Percentiles rank a stretch among this genome's conserved stretches.
Evolutionary conservation across 495 filamentous ascomycete species (phyloP).

Genomic region (Aspergillus nanangensis): DNA sequence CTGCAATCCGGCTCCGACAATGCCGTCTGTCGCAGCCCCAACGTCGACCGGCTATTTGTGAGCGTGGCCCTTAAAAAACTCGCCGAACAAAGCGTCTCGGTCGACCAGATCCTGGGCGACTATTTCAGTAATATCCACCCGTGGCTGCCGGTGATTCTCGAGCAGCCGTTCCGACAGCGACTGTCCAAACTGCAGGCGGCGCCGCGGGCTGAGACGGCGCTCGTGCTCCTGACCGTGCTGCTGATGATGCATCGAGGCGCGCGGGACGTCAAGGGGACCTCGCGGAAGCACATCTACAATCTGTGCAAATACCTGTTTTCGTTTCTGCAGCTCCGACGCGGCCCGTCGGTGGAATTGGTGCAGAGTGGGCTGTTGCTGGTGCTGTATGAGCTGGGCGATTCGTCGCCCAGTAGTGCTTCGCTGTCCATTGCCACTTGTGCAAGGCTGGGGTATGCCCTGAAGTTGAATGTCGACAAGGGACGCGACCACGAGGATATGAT

Average conservation of each 20-base stretch:
- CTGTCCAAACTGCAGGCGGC: not conserved
- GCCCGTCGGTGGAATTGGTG: not conserved
- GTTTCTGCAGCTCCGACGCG: not conserved
- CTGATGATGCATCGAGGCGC: not conserved
- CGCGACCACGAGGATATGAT: too few species aligned
- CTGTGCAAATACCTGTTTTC: constrained; percentile 4
- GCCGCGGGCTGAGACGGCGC: constrained; percentile 1
- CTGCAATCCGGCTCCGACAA: too few species aligned
- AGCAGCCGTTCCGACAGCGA: not conserved
- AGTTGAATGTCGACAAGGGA: not conserved
- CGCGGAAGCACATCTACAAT: not conserved
- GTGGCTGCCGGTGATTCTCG: constrained; percentile 5
- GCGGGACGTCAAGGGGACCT: not conserved
- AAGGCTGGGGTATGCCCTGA: not conserved
- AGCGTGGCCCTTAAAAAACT: not conserved
- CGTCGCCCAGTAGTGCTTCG: not conserved
- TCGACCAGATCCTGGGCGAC: not conserved
- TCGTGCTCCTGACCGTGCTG: not conserved
- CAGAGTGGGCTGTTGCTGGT: not conserved
- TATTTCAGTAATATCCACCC: constrained; percentile 2
- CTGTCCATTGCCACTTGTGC: constrained; percentile 1
- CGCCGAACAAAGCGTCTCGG: not conserved
- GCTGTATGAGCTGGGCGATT: constrained; percentile 1
- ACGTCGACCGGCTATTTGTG: constrained; percentile 1
- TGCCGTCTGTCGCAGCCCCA: too few species aligned